Percentiles rank a stretch among this genome's conserved stretches.
These are phyloP conservation scores for Blastomyces silverae DNA, from an alignment of 2,329 filamentous ascomycete genomes.

Conservation along the genomic window DNA sequence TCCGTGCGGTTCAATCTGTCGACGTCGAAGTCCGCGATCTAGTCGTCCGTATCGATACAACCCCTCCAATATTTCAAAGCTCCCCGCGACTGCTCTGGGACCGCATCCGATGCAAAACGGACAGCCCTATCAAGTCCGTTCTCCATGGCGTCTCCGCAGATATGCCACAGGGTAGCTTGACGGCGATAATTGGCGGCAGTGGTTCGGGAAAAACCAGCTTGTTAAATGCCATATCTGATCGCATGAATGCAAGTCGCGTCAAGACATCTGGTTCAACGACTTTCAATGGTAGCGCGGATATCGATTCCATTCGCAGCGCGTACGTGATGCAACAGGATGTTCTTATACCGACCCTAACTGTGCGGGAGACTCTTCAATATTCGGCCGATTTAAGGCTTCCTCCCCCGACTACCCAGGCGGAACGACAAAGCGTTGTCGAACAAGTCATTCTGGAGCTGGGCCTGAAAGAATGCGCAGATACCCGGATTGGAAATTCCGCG, in stretches of 20 bases:
- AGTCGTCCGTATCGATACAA: slow-evolving; percentile 31
- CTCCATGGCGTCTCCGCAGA: slow-evolving; percentile 58
- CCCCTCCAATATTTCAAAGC: slow-evolving; percentile 31
- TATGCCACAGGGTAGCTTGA: slow-evolving; percentile 59
- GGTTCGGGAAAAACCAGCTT: slow-evolving; percentile 67
- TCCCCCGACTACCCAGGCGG: slow-evolving; percentile 52
- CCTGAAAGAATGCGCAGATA: slow-evolving; percentile 69
- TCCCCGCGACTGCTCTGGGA: slow-evolving; percentile 30
- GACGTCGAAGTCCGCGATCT: slow-evolving; percentile 34
- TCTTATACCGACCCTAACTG: slow-evolving; percentile 64
- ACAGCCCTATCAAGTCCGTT: slow-evolving; percentile 42
- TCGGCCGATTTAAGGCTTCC: slow-evolving; percentile 65
- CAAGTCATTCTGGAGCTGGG: slow-evolving; percentile 70
- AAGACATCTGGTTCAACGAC: slow-evolving; percentile 48
- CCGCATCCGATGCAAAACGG: slow-evolving; percentile 28
- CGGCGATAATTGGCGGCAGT: slow-evolving; percentile 68
- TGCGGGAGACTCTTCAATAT: slow-evolving; percentile 67
- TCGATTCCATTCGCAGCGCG: slow-evolving; percentile 44
- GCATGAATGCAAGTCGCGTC: slow-evolving; percentile 54
- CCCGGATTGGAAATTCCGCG: slow-evolving; percentile 61
- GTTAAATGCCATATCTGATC: slow-evolving; percentile 63
- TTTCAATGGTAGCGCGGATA: slow-evolving; percentile 55
- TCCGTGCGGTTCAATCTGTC: slow-evolving; percentile 38
- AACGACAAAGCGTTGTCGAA: slow-evolving; percentile 60
- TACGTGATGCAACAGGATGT: slow-evolving; percentile 68